Evolutionary conservation across 2,329 filamentous ascomycete species (phyloP).

Genomic region (Penicillium nordicum): DNA sequence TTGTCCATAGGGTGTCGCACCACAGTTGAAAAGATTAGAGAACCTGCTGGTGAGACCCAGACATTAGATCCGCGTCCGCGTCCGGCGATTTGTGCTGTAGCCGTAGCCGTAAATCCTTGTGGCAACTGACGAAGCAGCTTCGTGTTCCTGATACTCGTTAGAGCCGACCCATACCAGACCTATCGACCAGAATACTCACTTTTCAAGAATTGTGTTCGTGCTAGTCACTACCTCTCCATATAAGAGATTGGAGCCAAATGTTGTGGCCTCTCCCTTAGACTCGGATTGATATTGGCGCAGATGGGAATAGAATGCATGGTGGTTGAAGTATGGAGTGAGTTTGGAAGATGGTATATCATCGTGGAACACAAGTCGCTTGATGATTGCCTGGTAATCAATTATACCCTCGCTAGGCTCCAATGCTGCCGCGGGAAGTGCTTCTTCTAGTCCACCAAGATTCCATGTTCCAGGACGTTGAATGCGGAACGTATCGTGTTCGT

Average conservation of each 20-base stretch:
- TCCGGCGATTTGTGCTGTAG: constrained; percentile 82
- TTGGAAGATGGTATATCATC: constrained; percentile 66
- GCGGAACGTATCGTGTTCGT: constrained; percentile 78
- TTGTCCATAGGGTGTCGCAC: constrained; percentile 77
- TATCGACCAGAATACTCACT: constrained; percentile 48
- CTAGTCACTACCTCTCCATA: constrained; percentile 93
- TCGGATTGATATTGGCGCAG: constrained; percentile 64
- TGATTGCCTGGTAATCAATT: constrained; percentile 68
- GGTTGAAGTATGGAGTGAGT: constrained; percentile 82
- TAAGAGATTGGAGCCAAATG: constrained; percentile 74
- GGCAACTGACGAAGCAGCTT: constrained; percentile 72
- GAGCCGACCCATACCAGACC: background rate
- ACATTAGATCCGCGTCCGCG: constrained; percentile 88
- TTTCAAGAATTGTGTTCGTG: constrained; percentile 90
- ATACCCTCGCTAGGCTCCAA: constrained; percentile 51
- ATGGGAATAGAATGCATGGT: constrained; percentile 71
- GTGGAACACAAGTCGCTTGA: constrained; percentile 73
- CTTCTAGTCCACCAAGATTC: constrained; percentile 55
- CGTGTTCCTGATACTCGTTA: constrained; percentile 60
- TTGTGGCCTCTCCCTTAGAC: constrained; percentile 52
- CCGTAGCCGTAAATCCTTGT: constrained; percentile 80
- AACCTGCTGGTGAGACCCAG: constrained; percentile 87
- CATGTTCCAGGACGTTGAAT: constrained; percentile 66
- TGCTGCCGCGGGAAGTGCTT: constrained; percentile 48
- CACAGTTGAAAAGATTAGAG: constrained; percentile 81